Base-by-base conservation (phyloP, 163 green algal genomes). In the Scenedesmus sp. region DNA sequence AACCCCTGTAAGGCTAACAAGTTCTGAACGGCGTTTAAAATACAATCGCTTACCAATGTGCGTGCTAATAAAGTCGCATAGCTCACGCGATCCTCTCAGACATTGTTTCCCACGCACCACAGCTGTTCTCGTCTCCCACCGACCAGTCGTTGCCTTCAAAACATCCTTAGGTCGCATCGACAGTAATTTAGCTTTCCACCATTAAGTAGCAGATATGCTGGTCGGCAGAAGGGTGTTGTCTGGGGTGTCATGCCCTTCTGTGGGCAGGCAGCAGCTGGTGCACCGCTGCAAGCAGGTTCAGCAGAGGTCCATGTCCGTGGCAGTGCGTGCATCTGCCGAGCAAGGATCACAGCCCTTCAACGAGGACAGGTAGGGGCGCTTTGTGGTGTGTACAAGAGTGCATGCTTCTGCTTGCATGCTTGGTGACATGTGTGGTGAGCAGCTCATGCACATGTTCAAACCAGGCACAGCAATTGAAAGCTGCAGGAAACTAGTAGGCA, bases 251-350 rank as follows among this genome's bases (percentile, higher is more conserved):
- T 76, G 65, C 65, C 30, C 65, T 30, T 76, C 65, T 20, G 65
- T 40, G 5, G 30, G 65, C 65, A 76, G 30, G 65, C 30, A 37
- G 7, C 65, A 76, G 65, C 65, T 40, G 5, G 65, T 42, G 65
- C 65, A 40, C 7, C 84, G 37, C 70, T 92, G 30, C 89, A 53
- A 53, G 82, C 89, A 37, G 24, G 83, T 56, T 51, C 33, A 83
- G 87, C 33, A 51, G 42, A 42, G 44, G 42, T 37, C 35, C 6
- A 49, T 10, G 16, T 37, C 49, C 24, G 44, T 59, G 1, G 30
- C 12, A 73, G 44, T 72, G 4, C 46, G 42, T 26, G 30, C 65
- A 40, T 76, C 65, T 40, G 30, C 65, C 40, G 5, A 73, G 42
- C 40, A 76, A 30, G 30, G 30, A 40, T 76, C 65, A 7, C 65